These are phyloP conservation scores for Cutaneotrichosporon sp. DNA, from an alignment of 1,284 basidiomycete genomes.

Conservation along the genomic window DNA sequence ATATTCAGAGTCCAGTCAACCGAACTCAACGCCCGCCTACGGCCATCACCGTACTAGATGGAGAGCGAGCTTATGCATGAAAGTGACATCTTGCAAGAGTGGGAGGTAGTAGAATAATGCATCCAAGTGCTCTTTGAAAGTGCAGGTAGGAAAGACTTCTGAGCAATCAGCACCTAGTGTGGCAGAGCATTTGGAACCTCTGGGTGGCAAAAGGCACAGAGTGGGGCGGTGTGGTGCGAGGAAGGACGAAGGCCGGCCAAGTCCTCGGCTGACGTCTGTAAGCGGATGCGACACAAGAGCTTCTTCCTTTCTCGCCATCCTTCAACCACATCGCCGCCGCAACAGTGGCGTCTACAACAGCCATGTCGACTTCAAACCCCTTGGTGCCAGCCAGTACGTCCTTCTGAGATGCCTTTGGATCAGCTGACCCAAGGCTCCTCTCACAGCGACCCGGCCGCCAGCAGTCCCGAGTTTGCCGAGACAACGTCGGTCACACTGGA, in stretches of 20 bases:
- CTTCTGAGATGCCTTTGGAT: neutral
- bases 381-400: neutral
- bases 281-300: too few species aligned
- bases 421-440: neutral
- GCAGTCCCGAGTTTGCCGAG: constrained; percentile 51
- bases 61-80: too few species aligned
- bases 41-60: too few species aligned
- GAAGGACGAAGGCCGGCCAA: too few species aligned
- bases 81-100: too few species aligned
- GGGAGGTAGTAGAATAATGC: too few species aligned
- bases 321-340: too few species aligned
- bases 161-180: neutral
- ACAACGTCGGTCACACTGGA: constrained; percentile 63
- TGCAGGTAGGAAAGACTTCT: too few species aligned
- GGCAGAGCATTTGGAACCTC: neutral
- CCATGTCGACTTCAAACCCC: neutral
- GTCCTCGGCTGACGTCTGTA: too few species aligned
- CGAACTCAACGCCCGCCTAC: neutral
- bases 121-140: too few species aligned
- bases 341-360: neutral
- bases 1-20: neutral
- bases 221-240: too few species aligned
- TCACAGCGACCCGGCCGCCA: neutral
- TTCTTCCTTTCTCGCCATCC: too few species aligned
- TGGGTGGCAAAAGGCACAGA: neutral